A percentile compares a stretch with the other conserved stretches of the same genome.
These are phyloP conservation scores for Catharanthus roseus DNA, from an alignment of 257 asterid genomes.

Conservation along the genomic window DNA sequence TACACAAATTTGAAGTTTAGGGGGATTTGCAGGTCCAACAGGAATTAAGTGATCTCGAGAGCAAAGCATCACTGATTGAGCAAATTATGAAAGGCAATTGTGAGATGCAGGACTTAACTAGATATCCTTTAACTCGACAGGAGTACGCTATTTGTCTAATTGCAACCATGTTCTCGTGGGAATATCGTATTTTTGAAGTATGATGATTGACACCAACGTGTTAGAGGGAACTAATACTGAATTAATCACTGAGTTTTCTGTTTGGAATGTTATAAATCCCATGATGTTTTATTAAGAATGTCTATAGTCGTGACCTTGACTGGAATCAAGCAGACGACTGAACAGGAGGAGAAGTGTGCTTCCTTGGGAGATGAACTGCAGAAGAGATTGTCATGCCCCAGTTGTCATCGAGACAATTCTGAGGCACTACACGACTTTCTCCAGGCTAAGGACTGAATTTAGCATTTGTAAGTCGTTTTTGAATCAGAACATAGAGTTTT, in stretches of 20 bases:
- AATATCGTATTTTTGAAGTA: not conserved
- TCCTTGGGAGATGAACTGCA: slow-evolving; percentile 70
- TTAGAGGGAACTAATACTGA: not conserved
- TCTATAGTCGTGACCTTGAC: slow-evolving; percentile 42
- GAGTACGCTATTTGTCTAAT: not conserved
- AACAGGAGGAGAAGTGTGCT: slow-evolving; percentile 50
- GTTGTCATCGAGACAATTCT: slow-evolving; percentile 63
- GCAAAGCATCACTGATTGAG: slow-evolving; percentile 46
- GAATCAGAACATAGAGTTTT: not conserved
- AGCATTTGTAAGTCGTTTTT: slow-evolving; percentile 31
- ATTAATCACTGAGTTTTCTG: not conserved
- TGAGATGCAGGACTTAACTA: slow-evolving; percentile 65
- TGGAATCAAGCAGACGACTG: slow-evolving; percentile 61
- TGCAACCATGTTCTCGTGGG: not conserved
- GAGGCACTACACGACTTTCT: slow-evolving; percentile 45
- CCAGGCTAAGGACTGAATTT: slow-evolving; percentile 29
- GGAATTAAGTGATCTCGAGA: slow-evolving; percentile 56
- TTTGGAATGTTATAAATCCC: not conserved
- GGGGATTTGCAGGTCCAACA: slow-evolving; percentile 44
- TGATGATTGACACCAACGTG: slow-evolving; percentile 1
- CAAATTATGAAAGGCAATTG: slow-evolving; percentile 45
- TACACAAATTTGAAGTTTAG: slow-evolving; percentile 2
- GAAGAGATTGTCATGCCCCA: slow-evolving; percentile 54
- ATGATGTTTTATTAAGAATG: not conserved
- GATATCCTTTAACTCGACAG: slow-evolving; percentile 51